Evolutionary conservation across 192 early-diverging fungal genomes (phyloP).

Genomic region (Coemansia sp.): DNA sequence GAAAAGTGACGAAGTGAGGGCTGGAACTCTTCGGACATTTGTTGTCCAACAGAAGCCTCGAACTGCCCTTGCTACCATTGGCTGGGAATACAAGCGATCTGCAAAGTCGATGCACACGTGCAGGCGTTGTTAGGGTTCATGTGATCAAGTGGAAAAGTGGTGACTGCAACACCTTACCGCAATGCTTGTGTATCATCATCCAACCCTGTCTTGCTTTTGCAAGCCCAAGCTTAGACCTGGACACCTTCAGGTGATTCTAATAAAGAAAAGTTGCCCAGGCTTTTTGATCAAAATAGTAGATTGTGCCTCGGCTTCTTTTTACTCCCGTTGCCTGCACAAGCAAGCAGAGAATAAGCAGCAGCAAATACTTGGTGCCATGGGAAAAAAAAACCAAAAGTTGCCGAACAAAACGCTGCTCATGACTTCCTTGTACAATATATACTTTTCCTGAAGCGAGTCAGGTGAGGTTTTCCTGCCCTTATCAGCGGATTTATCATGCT

Average conservation of each 20-base stretch:
- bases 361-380: too few relatives aligned
- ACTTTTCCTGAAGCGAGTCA: neutral
- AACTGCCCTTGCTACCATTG: slow-evolving; percentile 23
- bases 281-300: neutral
- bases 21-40: slow-evolving; percentile 33
- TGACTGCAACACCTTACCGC: neutral
- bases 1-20: neutral
- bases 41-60: slow-evolving; percentile 37
- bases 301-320: neutral
- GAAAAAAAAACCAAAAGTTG: neutral
- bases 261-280: too few relatives aligned
- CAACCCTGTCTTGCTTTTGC: too few relatives aligned
- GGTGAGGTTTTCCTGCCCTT: neutral
- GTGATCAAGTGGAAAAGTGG: neutral
- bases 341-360: too few relatives aligned
- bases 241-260: too few relatives aligned
- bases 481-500: neutral
- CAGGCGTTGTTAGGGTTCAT: slow-evolving; percentile 8
- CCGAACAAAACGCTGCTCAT: neutral
- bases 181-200: neutral
- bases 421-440: neutral
- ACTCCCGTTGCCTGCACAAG: too few relatives aligned
- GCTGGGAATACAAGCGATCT: slow-evolving; percentile 33
- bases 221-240: too few relatives aligned
- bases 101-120: slow-evolving; percentile 26